Conservation (phyloP, 495 filamentous ascomycete species). For the Poronia punctata region DNA sequence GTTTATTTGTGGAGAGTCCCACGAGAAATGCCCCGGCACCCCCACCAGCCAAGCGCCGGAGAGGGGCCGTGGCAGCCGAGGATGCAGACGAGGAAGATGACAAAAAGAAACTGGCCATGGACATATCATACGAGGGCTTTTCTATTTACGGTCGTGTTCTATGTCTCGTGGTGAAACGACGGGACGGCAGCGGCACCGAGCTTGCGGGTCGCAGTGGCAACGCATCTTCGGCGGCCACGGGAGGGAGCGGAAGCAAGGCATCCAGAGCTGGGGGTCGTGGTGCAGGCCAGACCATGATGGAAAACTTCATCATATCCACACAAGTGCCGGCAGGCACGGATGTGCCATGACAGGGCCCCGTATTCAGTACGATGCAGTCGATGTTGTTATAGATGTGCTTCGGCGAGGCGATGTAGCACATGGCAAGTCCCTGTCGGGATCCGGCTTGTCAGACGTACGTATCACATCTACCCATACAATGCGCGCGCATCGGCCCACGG, state of each 20-base stretch:
- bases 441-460: too few species aligned
- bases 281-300: slow-evolving; percentile 72
- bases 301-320: slow-evolving; percentile 81
- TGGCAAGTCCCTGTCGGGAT: too few species aligned
- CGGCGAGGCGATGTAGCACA: neutral
- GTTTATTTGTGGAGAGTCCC: slow-evolving; percentile 30
- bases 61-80: slow-evolving; percentile 24
- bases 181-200: slow-evolving; percentile 25
- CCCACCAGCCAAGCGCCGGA: slow-evolving; percentile 44
- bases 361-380: slow-evolving; percentile 1
- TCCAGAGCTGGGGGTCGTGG: slow-evolving; percentile 25
- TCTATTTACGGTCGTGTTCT: slow-evolving; percentile 87
- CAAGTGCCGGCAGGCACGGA: slow-evolving; percentile 46
- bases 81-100: slow-evolving; percentile 51
- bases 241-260: slow-evolving; percentile 19
- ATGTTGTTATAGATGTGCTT: slow-evolving; percentile 4
- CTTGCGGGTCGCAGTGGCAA: slow-evolving; percentile 18
- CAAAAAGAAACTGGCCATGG: slow-evolving; percentile 80
- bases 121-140: slow-evolving; percentile 89
- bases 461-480: too few species aligned
- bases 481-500: slow-evolving; percentile 7
- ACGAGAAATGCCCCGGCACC: slow-evolving; percentile 17
- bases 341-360: slow-evolving; percentile 14
- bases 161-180: slow-evolving; percentile 76
- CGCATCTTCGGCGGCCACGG: slow-evolving; percentile 15